Evolutionary conservation across 129 eudicot genomes (phyloP).

Genomic region (Silybum marianum): DNA sequence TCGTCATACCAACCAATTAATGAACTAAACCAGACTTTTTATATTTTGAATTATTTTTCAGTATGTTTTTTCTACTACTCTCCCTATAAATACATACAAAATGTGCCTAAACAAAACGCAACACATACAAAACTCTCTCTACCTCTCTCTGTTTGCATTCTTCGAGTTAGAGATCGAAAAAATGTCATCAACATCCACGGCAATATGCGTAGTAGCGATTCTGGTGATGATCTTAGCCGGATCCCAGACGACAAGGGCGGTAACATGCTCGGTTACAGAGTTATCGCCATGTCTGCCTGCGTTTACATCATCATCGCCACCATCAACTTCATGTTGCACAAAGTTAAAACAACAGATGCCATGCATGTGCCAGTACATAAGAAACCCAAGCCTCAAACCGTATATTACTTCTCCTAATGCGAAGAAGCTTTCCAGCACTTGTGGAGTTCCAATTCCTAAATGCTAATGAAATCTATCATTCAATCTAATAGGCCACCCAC

Average conservation of each 20-base stretch:
- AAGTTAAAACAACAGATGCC: conserved; percentile 53
- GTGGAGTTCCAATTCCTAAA: conserved; percentile 46
- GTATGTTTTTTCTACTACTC: neutral
- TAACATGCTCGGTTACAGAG: conserved; percentile 31
- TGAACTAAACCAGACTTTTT: too few relatives aligned
- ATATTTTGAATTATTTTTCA: too few relatives aligned
- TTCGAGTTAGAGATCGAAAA: neutral
- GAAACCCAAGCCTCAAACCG: conserved; percentile 42
- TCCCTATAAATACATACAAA: neutral
- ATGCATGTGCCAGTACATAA: conserved; percentile 57
- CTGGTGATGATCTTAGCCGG: conserved; percentile 16
- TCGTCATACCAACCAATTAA: too few relatives aligned
- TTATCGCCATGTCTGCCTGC: conserved; percentile 43
- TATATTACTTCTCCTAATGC: conserved; percentile 48
- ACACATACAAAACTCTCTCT: neutral
- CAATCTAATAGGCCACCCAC: neutral
- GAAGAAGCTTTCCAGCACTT: conserved; percentile 42
- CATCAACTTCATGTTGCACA: conserved; percentile 41
- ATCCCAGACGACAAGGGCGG: conserved; percentile 20
- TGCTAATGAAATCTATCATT: neutral
- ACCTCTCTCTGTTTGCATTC: neutral
- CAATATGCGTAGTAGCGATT: neutral
- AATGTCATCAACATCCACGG: neutral
- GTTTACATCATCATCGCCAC: conserved; percentile 33
- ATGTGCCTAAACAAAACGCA: neutral